Evolutionary conservation across 306 rosid genomes (phyloP).

Genomic region (Cotoneaster glaucophyllus): DNA sequence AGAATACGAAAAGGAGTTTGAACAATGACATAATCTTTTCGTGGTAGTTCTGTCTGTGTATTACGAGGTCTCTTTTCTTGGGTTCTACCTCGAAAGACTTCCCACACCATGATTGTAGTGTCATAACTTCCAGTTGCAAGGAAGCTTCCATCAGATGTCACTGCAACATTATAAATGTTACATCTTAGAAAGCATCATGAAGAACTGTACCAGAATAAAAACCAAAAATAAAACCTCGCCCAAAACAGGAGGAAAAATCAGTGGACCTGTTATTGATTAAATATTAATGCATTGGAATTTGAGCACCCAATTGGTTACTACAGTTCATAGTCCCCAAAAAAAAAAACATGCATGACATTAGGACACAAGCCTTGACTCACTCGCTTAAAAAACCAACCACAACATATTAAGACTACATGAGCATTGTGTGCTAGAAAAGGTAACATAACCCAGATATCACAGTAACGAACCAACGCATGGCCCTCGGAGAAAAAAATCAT

Average conservation of each 20-base stretch:
- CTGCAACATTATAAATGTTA: conserved; percentile 45
- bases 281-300: conserved; percentile 1
- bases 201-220: conserved; percentile 1
- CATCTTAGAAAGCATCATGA: neutral
- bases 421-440: neutral
- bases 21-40: conserved; percentile 67
- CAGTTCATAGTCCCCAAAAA: neutral
- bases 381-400: neutral
- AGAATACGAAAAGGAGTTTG: conserved; percentile 95
- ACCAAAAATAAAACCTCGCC: neutral
- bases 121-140: conserved; percentile 98
- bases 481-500: neutral
- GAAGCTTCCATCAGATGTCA: conserved; percentile 91
- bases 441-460: neutral
- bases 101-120: conserved; percentile 98
- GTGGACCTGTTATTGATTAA: neutral
- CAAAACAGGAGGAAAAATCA: neutral
- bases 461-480: neutral
- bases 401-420: neutral
- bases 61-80: conserved; percentile 66
- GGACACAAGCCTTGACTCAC: neutral
- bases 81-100: conserved; percentile 68
- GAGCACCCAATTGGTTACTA: neutral
- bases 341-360: neutral
- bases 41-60: conserved; percentile 63